Conservation (phyloP, 2,329 filamentous ascomycete genomes). For the Lasiodiplodia hormozganensis region DNA sequence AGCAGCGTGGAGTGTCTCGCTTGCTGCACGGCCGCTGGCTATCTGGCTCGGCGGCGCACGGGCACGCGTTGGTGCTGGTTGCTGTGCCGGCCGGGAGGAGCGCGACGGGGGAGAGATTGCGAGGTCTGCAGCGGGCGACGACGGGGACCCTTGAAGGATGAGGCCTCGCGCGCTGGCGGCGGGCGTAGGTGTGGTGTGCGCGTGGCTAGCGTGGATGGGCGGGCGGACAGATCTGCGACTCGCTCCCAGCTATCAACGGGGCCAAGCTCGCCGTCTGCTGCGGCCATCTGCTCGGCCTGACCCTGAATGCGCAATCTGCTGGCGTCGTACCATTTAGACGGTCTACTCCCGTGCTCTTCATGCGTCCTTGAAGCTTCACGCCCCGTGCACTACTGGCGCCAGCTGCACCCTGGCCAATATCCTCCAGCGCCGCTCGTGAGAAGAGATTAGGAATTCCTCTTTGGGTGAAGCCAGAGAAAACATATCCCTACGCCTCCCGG, state of each 20-base stretch:
- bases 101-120: neutral
- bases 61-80: neutral
- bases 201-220: constrained; percentile 24
- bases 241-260: constrained; percentile 25
- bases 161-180: constrained; percentile 6
- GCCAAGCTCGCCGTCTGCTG: constrained; percentile 25
- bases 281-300: constrained; percentile 28
- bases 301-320: constrained; percentile 28
- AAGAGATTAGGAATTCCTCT: constrained; percentile 27
- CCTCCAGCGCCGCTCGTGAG: constrained; percentile 25
- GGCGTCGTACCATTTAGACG: constrained; percentile 29
- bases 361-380: constrained; percentile 27
- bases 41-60: constrained; percentile 6
- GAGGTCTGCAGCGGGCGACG: constrained; percentile 2
- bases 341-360: constrained; percentile 29
- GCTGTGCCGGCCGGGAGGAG: neutral
- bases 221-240: constrained; percentile 27
- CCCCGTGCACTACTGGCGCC: constrained; percentile 24
- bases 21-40: constrained; percentile 22
- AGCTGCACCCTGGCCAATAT: constrained; percentile 16
- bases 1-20: constrained; percentile 25
- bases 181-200: constrained; percentile 20
- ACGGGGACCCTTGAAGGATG: constrained; percentile 7
- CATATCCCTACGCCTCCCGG: constrained; percentile 27
- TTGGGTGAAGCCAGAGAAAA: constrained; percentile 27